phyloP scores from a whole-genome alignment of 1,284 basidiomycete species.

The Porodaedalea pini region DNA sequence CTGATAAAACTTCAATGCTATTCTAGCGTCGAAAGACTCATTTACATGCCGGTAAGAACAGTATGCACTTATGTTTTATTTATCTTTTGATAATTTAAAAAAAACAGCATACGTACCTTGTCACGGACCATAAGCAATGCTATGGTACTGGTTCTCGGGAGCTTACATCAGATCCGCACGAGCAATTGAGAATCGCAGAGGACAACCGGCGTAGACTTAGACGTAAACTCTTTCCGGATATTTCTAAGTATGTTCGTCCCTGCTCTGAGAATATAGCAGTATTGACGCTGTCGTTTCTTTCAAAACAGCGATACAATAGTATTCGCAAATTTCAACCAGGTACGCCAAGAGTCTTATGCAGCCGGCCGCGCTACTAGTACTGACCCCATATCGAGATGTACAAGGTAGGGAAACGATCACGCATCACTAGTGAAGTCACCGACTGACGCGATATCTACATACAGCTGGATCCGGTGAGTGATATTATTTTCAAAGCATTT shows the following conservation, averaged over 20 bases:
- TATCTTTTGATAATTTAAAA: neutral
- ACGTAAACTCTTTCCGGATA: conserved; percentile 42
- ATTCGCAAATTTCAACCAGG: conserved; percentile 65
- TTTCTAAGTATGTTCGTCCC: conserved; percentile 38
- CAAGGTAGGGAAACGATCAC: conserved; percentile 34
- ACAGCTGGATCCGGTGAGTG: conserved; percentile 47
- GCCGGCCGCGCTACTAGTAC: conserved; percentile 21
- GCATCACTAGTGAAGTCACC: neutral
- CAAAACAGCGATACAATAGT: conserved; percentile 44
- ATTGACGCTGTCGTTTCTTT: neutral
- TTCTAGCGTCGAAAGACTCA: conserved; percentile 42
- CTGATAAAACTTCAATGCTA: conserved; percentile 12
- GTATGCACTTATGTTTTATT: neutral
- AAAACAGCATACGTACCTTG: conserved; percentile 53
- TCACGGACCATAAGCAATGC: conserved; percentile 57
- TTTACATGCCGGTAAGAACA: conserved; percentile 46
- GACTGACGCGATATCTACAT: neutral
- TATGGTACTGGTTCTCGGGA: conserved; percentile 33
- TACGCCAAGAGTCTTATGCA: conserved; percentile 24
- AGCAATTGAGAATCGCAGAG: conserved; percentile 48
- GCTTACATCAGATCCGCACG: conserved; percentile 24
- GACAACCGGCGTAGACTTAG: conserved; percentile 43
- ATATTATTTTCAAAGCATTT: no score
- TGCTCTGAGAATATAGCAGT: neutral
- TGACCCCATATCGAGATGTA: conserved; percentile 38